Conservation (phyloP, 768 basidiomycete genomes). For the Tremella fuciformis region DNA sequence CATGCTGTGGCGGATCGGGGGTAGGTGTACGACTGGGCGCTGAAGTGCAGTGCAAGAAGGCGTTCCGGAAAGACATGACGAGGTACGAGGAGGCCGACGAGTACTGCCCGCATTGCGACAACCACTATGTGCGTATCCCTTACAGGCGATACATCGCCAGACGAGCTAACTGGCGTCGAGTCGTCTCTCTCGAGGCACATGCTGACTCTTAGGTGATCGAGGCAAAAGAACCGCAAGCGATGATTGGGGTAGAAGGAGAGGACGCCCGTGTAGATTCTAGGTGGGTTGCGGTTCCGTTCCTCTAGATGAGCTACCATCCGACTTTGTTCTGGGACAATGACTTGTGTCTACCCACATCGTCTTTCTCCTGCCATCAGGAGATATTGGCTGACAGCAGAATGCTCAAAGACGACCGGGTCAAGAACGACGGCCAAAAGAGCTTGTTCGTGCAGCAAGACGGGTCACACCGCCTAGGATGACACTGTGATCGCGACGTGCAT, state of each 20-base stretch:
- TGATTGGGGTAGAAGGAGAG: conserved; percentile 82
- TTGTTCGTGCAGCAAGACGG: conserved; percentile 39
- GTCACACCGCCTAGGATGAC: conserved; percentile 41
- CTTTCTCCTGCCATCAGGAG: background rate
- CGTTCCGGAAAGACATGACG: conserved; percentile 92
- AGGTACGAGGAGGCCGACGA: conserved; percentile 94
- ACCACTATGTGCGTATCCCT: conserved; percentile 77
- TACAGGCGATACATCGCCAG: background rate
- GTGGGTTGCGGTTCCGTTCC: conserved; percentile 55
- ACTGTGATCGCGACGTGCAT: background rate
- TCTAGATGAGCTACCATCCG: conserved; percentile 5
- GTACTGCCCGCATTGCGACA: conserved; percentile 97
- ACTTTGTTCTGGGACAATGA: background rate
- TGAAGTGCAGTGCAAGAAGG: conserved; percentile 68
- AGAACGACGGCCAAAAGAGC: conserved; percentile 53
- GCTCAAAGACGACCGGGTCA: conserved; percentile 81
- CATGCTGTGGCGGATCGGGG: background rate
- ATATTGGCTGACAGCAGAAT: conserved; percentile 61
- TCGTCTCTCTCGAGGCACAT: too few relatives aligned
- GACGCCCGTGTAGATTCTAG: conserved; percentile 82
- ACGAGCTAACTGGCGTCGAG: too few relatives aligned
- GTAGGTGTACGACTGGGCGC: background rate
- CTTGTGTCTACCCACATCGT: background rate
- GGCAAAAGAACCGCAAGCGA: conserved; percentile 83
- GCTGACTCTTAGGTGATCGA: conserved; percentile 68